Percentiles rank a stretch among this genome's conserved stretches.
Evolutionary conservation across 75 land plant species (phyloP).

Genomic region (Sequoiadendron giganteum): DNA sequence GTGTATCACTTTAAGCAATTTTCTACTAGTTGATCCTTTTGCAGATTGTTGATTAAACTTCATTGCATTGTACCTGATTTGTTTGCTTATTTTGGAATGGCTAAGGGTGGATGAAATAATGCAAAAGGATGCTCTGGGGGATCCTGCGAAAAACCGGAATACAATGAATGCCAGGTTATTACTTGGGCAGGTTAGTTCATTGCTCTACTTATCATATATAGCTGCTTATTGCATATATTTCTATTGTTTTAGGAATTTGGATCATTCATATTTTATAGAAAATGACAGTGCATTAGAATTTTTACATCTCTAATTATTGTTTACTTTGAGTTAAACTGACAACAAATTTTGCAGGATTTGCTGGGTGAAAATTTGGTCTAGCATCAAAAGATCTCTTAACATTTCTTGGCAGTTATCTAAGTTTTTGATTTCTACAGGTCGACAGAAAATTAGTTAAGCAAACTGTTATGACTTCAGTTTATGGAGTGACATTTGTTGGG

Average conservation of each 20-base stretch:
- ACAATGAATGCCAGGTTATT: constrained; percentile 57
- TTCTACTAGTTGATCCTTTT: neutral
- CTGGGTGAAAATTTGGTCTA: neutral
- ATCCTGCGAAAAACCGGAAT: constrained; percentile 53
- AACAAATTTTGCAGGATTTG: neutral
- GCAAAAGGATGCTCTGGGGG: constrained; percentile 63
- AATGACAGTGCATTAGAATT: neutral
- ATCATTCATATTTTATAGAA: neutral
- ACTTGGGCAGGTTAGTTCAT: constrained; percentile 56
- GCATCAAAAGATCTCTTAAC: neutral
- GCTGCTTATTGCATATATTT: neutral
- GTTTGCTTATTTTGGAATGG: neutral
- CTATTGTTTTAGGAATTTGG: neutral
- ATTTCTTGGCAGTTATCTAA: neutral
- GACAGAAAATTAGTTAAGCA: constrained; percentile 96
- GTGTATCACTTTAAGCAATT: neutral
- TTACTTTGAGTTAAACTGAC: neutral
- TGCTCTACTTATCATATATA: neutral
- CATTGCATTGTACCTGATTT: neutral
- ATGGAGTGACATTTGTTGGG: constrained; percentile 94
- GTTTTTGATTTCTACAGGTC: constrained; percentile 53
- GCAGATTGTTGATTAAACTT: neutral
- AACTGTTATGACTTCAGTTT: constrained; percentile 99
- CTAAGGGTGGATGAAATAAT: constrained; percentile 78
- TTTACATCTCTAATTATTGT: neutral